Evolutionary conservation across 2,329 filamentous ascomycete species (phyloP), one percentile per base, ranked within the genome.

Genomic region (Epicoccum sorghinum): DNA sequence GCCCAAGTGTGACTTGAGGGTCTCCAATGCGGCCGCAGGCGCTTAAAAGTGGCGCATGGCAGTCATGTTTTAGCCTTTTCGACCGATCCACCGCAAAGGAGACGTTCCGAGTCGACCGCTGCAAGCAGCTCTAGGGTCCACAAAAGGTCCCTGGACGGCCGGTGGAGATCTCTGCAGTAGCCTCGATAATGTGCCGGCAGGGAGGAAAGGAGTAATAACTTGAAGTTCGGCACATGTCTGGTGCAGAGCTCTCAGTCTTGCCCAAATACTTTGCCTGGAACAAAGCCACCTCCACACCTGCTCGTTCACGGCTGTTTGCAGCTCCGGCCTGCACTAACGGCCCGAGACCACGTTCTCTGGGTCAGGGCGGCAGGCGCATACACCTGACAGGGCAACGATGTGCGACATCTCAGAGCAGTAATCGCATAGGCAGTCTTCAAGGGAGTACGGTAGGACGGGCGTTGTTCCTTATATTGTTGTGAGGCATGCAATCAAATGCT

Each of bases 11-110:
- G 47, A 51, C 47, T 33, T 33, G 32, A 33, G 22, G 47, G 47
- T 51, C 47, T 30, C 35, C 12, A 51, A 51, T 44, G 64, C 60
- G 69, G 60, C 69, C 69, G 66, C 57, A 51, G 47, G 47, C 47
- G 47, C 39, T 32, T 51, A 51, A 35, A 36, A 18, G 46, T 27
- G 55, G 62, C 66, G 65, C 68, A 67, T 68, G 54, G 57, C 52
- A 57, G 52, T 48, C 33, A 33, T 37, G 40, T 52, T 40, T 50
- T 57, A 59, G 30, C 25, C 30, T 25, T 43, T n/a, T 30, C n/a
- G 10, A 38, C 30, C 38, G 37, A 24, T 39, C 46, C 52, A 42
- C 52, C 10, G 18, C 40, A 12, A 45, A 55, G 52, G 41, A 49
- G 52, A 55, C 41, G 46, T 50, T 42, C 52, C 52, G 52, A 55